Conservation (phyloP, 139 green algal species). For the Chlorella sp. region DNA sequence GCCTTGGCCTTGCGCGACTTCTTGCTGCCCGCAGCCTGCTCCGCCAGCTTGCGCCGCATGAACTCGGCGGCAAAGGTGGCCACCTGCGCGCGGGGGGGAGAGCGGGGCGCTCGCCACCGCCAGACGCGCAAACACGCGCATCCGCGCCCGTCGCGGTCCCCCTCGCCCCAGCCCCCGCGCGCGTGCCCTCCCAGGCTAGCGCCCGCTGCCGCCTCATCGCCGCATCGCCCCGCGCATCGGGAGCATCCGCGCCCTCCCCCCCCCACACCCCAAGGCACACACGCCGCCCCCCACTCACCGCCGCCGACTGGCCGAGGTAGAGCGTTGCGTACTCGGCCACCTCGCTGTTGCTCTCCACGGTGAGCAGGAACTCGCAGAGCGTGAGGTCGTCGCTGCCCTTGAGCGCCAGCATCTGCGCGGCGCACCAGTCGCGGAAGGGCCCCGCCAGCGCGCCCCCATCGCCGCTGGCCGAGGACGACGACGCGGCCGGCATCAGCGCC, state of each 20-base stretch:
- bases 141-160: too few relatives aligned
- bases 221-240: background rate
- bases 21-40: conserved; percentile 27
- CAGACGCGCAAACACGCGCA: too few relatives aligned
- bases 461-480: too few relatives aligned
- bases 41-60: conserved; percentile 62
- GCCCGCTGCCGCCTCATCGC: too few relatives aligned
- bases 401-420: conserved; percentile 62
- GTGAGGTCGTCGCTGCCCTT: conserved; percentile 65
- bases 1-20: conserved; percentile 15
- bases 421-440: conserved; percentile 55
- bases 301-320: conserved; percentile 65
- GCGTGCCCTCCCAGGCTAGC: too few relatives aligned
- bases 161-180: too few relatives aligned
- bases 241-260: background rate
- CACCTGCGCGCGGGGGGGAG: conserved; percentile 35
- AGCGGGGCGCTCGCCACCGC: background rate
- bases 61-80: conserved; percentile 83
- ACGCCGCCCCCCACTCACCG: background rate
- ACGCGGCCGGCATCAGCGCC: too few relatives aligned
- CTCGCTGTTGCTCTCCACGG: conserved; percentile 64
- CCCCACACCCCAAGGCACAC: background rate
- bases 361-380: conserved; percentile 77
- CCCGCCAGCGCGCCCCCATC: too few relatives aligned
- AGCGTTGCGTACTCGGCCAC: conserved; percentile 74